Evolutionary conservation across 2,329 filamentous ascomycete species (phyloP).

Genomic region (Xylaria hypoxylon): DNA sequence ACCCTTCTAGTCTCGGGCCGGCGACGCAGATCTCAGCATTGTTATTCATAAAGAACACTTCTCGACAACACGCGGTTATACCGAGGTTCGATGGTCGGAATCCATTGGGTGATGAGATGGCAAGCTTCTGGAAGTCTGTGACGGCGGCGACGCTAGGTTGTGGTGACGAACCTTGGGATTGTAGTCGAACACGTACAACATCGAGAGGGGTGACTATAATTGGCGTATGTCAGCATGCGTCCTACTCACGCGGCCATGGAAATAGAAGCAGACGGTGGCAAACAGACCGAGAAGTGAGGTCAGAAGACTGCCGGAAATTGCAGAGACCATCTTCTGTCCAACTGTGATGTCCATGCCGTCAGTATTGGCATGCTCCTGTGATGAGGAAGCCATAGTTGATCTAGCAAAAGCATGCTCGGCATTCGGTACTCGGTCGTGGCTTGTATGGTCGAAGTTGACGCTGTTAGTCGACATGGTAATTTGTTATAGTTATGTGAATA

Average conservation of each 20-base stretch:
- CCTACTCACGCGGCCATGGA: background rate
- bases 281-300: constrained; percentile 86
- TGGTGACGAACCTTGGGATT: constrained; percentile 75
- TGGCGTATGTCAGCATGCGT: constrained; percentile 34
- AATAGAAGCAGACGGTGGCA: constrained; percentile 2
- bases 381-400: constrained; percentile 49
- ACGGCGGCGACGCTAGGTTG: constrained; percentile 50
- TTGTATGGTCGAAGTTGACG: constrained; percentile 49
- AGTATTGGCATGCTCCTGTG: constrained; percentile 54
- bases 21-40: constrained; percentile 84
- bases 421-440: constrained; percentile 54
- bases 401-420: constrained; percentile 52
- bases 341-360: constrained; percentile 77
- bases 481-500: constrained; percentile 12
- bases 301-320: constrained; percentile 87
- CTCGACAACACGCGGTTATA: constrained; percentile 93
- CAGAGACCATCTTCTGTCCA: constrained; percentile 93
- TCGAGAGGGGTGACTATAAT: constrained; percentile 90
- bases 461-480: constrained; percentile 41
- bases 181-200: constrained; percentile 93
- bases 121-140: constrained; percentile 67
- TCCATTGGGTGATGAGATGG: constrained; percentile 70
- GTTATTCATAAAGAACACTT: constrained; percentile 96
- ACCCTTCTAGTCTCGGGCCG: constrained; percentile 65
- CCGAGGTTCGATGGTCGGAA: constrained; percentile 84